Evolutionary conservation across 495 filamentous ascomycete species (phyloP).

Genomic region (Lepidopterella palustris): DNA sequence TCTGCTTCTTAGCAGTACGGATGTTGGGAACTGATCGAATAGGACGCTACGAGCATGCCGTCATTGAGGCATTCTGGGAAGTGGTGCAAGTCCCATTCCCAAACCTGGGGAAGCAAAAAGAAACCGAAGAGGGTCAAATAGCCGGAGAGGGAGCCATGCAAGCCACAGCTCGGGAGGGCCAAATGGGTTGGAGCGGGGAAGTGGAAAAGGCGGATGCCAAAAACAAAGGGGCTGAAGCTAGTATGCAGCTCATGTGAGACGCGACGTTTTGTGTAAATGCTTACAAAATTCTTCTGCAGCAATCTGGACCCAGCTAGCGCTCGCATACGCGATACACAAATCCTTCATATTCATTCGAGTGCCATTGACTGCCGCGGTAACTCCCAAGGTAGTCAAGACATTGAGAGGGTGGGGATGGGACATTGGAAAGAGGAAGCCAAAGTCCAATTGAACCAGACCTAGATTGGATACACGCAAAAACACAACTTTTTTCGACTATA

Average conservation of each 20-base stretch:
- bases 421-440: conserved; percentile 57
- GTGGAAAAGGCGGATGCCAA: conserved; percentile 36
- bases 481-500: no score
- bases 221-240: conserved; percentile 44
- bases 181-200: conserved; percentile 7
- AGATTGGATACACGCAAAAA: no score
- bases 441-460: conserved; percentile 18
- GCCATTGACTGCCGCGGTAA: conserved; percentile 79
- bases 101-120: conserved; percentile 17
- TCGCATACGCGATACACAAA: conserved; percentile 97
- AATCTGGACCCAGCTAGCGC: conserved; percentile 80
- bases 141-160: conserved; percentile 14
- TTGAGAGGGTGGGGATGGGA: conserved; percentile 79
- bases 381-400: conserved; percentile 79
- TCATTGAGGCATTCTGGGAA: conserved; percentile 36
- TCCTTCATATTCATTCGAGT: conserved; percentile 93
- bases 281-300: conserved; percentile 38
- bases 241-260: conserved; percentile 39
- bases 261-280: not conserved
- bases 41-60: conserved; percentile 52
- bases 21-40: conserved; percentile 78
- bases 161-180: conserved; percentile 13
- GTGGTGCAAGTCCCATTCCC: conserved; percentile 47
- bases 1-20: conserved; percentile 85
- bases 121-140: conserved; percentile 9